These are phyloP conservation scores for Coniochaeta sp. DNA, from an alignment of 2,329 filamentous ascomycete genomes.

Conservation along the genomic window DNA sequence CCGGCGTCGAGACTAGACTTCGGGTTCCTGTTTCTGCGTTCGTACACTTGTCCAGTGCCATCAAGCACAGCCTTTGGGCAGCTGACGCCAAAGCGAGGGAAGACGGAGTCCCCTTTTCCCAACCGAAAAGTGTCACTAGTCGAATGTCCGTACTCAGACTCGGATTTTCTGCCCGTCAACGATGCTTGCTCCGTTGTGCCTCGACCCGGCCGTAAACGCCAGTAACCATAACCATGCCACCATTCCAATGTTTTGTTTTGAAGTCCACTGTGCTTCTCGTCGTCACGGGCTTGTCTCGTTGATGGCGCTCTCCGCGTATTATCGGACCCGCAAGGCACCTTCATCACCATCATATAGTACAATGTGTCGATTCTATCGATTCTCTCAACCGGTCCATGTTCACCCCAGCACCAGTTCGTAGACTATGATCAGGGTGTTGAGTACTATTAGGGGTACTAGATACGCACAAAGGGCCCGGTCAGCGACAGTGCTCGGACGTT, in stretches of 20 bases:
- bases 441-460: constrained; percentile 73
- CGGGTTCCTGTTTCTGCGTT: neutral
- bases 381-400: constrained; percentile 13
- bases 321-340: neutral
- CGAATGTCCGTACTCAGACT: neutral
- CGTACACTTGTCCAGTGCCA: neutral
- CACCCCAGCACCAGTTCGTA: constrained; percentile 74
- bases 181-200: neutral
- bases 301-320: neutral
- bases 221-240: neutral
- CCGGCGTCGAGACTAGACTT: neutral
- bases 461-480: neutral
- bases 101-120: neutral
- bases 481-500: neutral
- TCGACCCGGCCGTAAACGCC: neutral
- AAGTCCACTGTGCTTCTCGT: neutral
- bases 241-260: neutral
- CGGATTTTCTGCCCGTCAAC: neutral
- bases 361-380: neutral
- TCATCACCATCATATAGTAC: neutral
- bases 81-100: neutral
- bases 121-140: too few species aligned
- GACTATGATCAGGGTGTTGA: constrained; percentile 76
- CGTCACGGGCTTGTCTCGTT: neutral
- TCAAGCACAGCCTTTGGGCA: neutral